phyloP scores from a whole-genome alignment of 805 yeast genomes.

The Danielia reshetovae region DNA sequence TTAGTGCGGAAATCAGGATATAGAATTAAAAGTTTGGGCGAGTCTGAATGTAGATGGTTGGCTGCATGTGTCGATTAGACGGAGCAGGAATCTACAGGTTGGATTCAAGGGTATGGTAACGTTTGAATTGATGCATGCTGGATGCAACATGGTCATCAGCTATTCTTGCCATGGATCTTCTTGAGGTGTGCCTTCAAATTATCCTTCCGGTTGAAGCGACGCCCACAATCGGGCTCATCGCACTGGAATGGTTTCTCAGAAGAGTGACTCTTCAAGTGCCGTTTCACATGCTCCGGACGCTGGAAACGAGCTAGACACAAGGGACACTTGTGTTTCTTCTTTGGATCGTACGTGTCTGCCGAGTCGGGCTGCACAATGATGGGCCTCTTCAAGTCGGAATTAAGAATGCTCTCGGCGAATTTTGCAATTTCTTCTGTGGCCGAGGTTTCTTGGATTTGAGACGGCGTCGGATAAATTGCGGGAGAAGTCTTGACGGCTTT shows the following conservation, averaged over 20 bases:
- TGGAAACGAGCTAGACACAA: conserved; percentile 60
- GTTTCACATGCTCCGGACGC: conserved; percentile 68
- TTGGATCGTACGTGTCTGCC: conserved; percentile 39
- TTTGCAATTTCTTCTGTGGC: conserved; percentile 18
- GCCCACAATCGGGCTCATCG: conserved; percentile 48
- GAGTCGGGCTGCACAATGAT: conserved; percentile 21
- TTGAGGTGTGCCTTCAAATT: conserved; percentile 59
- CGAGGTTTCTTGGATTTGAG: conserved; percentile 16
- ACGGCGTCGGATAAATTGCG: conserved; percentile 9
- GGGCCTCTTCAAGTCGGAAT: conserved; percentile 20
- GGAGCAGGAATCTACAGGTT: too few species aligned
- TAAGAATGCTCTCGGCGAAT: conserved; percentile 18
- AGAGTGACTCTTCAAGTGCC: conserved; percentile 58
- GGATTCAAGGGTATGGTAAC: too few species aligned
- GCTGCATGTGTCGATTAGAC: too few species aligned
- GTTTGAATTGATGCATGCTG: too few species aligned
- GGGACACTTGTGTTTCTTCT: conserved; percentile 63
- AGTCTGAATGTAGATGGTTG: too few species aligned
- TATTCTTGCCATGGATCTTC: conserved; percentile 55
- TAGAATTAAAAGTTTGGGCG: too few species aligned
- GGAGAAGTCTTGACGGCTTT: not conserved
- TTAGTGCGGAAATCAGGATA: too few species aligned
- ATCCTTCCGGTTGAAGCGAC: conserved; percentile 56
- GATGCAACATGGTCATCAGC: too few species aligned
- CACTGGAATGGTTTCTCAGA: conserved; percentile 56